Percentiles rank a stretch among this genome's conserved stretches.
phyloP scores from a whole-genome alignment of 2,329 filamentous ascomycete species.

The Acephala macrosclerotiorum region DNA sequence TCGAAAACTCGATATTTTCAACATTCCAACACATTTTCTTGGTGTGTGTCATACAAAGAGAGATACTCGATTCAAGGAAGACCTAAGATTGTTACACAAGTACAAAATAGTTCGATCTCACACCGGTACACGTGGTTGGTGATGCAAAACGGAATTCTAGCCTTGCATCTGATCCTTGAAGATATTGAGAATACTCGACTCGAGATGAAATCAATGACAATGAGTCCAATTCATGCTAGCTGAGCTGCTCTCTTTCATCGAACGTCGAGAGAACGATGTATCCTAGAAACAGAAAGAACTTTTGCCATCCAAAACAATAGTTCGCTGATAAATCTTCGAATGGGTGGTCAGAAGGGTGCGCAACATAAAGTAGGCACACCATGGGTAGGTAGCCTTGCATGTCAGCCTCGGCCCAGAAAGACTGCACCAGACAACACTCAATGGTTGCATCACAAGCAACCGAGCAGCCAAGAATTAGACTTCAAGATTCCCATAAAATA shows the following conservation, averaged over 20 bases:
- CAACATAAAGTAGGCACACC: not conserved
- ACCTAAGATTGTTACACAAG: not conserved
- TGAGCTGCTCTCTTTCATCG: not conserved
- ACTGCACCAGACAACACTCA: not conserved
- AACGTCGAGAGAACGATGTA: not conserved
- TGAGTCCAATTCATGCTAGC: not conserved
- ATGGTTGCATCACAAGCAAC: not conserved
- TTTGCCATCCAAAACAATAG: not conserved
- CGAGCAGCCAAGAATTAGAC: not conserved
- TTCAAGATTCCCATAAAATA: not conserved
- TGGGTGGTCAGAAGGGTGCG: not conserved
- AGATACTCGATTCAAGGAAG: not conserved
- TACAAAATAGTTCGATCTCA: not conserved
- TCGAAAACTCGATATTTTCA: not conserved
- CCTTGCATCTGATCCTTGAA: not conserved
- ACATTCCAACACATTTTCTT: not conserved
- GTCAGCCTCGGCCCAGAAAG: conserved; percentile 4
- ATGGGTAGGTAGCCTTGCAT: not conserved
- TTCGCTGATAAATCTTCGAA: not conserved
- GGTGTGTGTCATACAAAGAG: not conserved
- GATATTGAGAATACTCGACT: not conserved
- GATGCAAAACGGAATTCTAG: conserved; percentile 1
- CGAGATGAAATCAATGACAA: not conserved
- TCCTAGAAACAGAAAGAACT: not conserved
- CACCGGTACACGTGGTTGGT: not conserved